These are phyloP conservation scores for Eustoma russellianum DNA, from an alignment of 257 asterid genomes.

Conservation along the genomic window DNA sequence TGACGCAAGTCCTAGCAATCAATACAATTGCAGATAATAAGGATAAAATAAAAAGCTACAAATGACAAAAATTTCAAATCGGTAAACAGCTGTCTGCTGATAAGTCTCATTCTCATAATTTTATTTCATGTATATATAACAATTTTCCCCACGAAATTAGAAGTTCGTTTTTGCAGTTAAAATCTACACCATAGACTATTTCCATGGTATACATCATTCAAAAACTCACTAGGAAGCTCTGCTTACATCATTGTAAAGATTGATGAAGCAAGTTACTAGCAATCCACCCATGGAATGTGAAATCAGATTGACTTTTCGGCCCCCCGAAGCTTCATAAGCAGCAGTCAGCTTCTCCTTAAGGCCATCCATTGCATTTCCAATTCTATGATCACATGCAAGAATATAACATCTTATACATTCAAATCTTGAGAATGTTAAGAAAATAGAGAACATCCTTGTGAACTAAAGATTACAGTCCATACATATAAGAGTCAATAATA, in stretches of 20 bases:
- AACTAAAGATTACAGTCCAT: too few species aligned
- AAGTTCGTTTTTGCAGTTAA: not conserved
- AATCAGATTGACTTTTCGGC: constrained; percentile 75
- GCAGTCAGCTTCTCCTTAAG: constrained; percentile 57
- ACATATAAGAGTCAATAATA: too few species aligned
- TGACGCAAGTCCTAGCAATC: constrained; percentile 14
- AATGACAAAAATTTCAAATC: too few species aligned
- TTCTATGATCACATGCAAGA: constrained; percentile 39
- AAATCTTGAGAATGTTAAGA: not conserved
- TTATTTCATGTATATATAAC: too few species aligned
- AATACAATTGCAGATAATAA: not conserved
- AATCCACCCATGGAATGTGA: constrained; percentile 96
- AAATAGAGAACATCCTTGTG: too few species aligned
- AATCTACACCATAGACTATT: not conserved
- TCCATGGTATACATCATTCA: not conserved
- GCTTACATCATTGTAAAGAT: constrained; percentile 66
- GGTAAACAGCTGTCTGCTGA: too few species aligned
- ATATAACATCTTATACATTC: not conserved
- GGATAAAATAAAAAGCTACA: not conserved
- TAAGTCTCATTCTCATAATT: too few species aligned
- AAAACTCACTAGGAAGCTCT: constrained; percentile 6
- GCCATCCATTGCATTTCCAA: constrained; percentile 62
- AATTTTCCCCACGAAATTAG: too few species aligned
- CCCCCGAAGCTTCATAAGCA: constrained; percentile 87
- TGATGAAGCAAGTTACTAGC: constrained; percentile 58